These are phyloP conservation scores for Bimuria novae-zelandiae DNA, from an alignment of 2,329 filamentous ascomycete genomes.

Conservation along the genomic window DNA sequence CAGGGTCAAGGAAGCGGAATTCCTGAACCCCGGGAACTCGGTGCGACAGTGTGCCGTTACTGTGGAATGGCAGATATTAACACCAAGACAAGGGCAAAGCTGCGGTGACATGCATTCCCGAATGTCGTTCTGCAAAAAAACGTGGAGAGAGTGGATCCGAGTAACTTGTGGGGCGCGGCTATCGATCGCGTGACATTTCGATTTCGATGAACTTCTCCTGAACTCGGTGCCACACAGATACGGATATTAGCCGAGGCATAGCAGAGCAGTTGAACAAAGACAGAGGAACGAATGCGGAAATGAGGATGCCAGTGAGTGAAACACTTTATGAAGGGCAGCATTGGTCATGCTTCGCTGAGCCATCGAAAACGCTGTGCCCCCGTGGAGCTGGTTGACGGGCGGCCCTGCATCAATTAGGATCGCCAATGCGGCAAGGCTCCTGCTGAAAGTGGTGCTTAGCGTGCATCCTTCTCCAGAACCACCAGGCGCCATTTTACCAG, in stretches of 20 bases:
- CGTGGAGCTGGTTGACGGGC: not conserved
- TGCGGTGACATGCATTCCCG: too few relatives aligned
- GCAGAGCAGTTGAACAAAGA: not conserved
- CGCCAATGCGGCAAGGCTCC: not conserved
- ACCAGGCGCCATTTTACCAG: slow-evolving; percentile 10
- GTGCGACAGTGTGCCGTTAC: not conserved
- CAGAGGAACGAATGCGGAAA: not conserved
- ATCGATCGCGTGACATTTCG: too few relatives aligned
- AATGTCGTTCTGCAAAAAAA: too few relatives aligned
- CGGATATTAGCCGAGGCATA: not conserved
- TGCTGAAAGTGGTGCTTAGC: not conserved
- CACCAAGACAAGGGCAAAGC: not conserved
- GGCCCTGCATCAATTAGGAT: not conserved
- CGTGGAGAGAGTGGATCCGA: too few relatives aligned
- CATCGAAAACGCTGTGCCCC: not conserved
- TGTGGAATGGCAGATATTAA: not conserved
- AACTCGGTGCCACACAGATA: slow-evolving; percentile 1
- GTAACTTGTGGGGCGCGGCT: too few relatives aligned
- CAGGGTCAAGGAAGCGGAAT: not conserved
- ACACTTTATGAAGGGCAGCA: too few relatives aligned
- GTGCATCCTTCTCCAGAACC: slow-evolving; percentile 3
- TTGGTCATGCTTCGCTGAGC: not conserved
- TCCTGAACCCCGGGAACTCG: not conserved
- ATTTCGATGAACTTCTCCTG: too few relatives aligned
- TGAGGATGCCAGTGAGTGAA: not conserved